A percentile compares a stretch with the other conserved stretches of the same genome.
phyloP scores from a whole-genome alignment of 768 basidiomycete species.

The Boletus vinaceobasis region DNA sequence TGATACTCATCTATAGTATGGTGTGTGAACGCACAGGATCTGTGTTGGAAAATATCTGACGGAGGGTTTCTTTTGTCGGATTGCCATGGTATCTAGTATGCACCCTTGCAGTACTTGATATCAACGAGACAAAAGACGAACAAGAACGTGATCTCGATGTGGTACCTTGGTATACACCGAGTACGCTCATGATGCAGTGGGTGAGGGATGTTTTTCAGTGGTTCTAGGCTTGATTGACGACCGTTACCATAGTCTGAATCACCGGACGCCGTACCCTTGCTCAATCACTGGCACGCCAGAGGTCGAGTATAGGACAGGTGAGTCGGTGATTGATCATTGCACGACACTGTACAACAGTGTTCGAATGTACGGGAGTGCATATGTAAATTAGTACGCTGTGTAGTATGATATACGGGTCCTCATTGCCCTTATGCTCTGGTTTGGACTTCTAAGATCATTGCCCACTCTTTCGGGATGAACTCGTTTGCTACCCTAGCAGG shows the following conservation, averaged over 20 bases:
- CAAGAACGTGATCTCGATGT: neutral
- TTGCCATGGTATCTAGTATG: neutral
- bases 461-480: neutral
- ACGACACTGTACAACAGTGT: no score
- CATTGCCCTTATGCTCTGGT: neutral
- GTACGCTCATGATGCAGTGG: no score
- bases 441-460: neutral
- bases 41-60: neutral
- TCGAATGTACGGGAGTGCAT: no score
- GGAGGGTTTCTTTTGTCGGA: neutral
- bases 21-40: no score
- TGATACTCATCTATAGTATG: no score
- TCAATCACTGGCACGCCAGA: no score
- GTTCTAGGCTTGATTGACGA: no score
- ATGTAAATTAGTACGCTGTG: neutral
- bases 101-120: neutral
- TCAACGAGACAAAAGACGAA: neutral
- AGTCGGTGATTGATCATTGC: no score
- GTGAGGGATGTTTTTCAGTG: no score
- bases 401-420: neutral
- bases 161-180: neutral
- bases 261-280: no score
- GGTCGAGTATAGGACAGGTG: no score
- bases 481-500: neutral
- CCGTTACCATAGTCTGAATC: no score